Conservation (phyloP, 2,329 filamentous ascomycete genomes). For the Aureobasidium sp. region DNA sequence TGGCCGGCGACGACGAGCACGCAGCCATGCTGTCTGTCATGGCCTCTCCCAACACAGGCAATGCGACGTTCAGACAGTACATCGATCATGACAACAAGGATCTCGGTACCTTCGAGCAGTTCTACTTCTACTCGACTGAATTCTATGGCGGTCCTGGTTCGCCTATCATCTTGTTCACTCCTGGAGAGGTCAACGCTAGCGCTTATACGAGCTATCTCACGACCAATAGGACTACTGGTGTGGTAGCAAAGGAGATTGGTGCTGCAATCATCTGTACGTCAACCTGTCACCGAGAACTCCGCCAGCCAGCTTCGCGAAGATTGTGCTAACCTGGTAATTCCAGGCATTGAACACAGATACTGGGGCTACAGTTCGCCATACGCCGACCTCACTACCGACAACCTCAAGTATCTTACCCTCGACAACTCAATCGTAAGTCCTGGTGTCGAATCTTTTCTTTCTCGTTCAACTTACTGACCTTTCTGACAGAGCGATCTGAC, state of each 20-base stretch:
- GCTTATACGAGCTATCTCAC: slow-evolving; percentile 39
- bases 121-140: slow-evolving; percentile 45
- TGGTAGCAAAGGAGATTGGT: slow-evolving; percentile 43
- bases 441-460: too few species aligned
- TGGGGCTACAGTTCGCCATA: slow-evolving; percentile 52
- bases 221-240: slow-evolving; percentile 41
- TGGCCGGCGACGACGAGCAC: neutral
- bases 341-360: slow-evolving; percentile 47
- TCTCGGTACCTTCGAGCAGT: slow-evolving; percentile 48
- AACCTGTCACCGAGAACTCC: too few species aligned
- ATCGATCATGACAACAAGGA: slow-evolving; percentile 50
- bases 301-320: neutral
- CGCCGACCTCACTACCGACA: slow-evolving; percentile 41
- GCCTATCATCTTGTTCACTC: slow-evolving; percentile 36
- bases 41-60: slow-evolving; percentile 10
- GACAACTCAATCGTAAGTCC: slow-evolving; percentile 37
- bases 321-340: neutral
- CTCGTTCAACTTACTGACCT: neutral
- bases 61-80: slow-evolving; percentile 43
- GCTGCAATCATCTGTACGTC: slow-evolving; percentile 42
- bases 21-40: neutral
- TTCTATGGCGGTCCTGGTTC: slow-evolving; percentile 48
- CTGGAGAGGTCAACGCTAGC: slow-evolving; percentile 43
- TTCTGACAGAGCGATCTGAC: slow-evolving; percentile 37
- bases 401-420: slow-evolving; percentile 46